These are phyloP conservation scores for Lolium rigidum DNA, from an alignment of 176 grass and related monocot species.

Conservation along the genomic window DNA sequence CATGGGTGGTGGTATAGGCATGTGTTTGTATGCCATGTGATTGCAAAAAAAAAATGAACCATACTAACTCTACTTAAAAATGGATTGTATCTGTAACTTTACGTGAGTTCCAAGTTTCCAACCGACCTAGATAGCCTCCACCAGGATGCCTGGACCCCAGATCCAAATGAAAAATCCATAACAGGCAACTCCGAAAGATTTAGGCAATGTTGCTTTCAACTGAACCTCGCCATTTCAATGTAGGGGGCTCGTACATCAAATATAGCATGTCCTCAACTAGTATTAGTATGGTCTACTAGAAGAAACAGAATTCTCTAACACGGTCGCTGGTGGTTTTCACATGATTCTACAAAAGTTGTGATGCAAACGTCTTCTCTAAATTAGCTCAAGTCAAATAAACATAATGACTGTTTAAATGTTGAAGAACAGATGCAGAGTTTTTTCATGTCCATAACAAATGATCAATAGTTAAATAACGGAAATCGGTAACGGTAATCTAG, in stretches of 20 bases:
- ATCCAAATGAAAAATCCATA: background rate
- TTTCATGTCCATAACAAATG: background rate
- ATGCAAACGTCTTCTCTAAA: background rate
- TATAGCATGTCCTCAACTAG: background rate
- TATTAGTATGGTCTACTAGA: background rate
- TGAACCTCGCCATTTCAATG: constrained; percentile 7
- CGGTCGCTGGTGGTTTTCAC: background rate
- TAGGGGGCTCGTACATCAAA: background rate
- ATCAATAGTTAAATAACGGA: background rate
- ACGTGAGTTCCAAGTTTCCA: background rate
- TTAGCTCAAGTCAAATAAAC: constrained; percentile 3
- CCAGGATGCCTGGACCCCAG: background rate
- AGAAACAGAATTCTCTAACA: background rate
- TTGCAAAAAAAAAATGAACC: background rate
- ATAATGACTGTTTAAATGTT: background rate
- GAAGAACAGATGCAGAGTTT: background rate
- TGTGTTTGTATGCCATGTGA: background rate
- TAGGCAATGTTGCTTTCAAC: background rate
- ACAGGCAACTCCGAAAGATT: constrained; percentile 13
- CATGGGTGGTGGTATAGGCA: background rate
- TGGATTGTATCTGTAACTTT: background rate
- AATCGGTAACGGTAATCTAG: background rate
- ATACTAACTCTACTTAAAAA: background rate
- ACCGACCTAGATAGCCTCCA: constrained; percentile 2
- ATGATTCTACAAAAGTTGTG: background rate